Evolutionary conservation across 108 stramenopile genomes (phyloP).

Genomic region (Conticribra weissflogii): DNA sequence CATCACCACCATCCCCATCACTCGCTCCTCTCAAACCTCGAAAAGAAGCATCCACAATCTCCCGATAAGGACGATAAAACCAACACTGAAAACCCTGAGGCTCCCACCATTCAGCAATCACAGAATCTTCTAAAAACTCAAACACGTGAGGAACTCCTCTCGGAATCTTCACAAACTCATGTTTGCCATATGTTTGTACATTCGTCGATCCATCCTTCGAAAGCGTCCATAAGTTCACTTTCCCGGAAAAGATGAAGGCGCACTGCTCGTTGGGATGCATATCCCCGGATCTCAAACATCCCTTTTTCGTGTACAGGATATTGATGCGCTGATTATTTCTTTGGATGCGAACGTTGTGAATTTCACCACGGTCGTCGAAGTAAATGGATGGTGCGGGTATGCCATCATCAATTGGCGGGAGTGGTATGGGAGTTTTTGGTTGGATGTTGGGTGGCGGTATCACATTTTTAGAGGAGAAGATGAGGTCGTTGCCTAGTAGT

Average conservation of each 20-base stretch:
- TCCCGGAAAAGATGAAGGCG: conserved; percentile 55
- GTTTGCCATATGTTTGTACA: conserved; percentile 21
- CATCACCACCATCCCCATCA: not conserved
- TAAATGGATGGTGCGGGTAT: conserved; percentile 35
- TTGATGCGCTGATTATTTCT: conserved; percentile 53
- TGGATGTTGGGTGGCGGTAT: conserved; percentile 3
- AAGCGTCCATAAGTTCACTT: conserved; percentile 66
- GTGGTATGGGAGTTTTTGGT: not conserved
- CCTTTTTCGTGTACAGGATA: conserved; percentile 46
- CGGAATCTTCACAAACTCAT: conserved; percentile 42
- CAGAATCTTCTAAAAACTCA: conserved; percentile 62
- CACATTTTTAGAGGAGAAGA: conserved; percentile 33
- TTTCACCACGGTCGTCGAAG: conserved; percentile 61
- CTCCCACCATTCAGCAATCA: conserved; percentile 64
- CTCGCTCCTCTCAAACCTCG: not conserved
- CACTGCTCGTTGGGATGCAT: conserved; percentile 50
- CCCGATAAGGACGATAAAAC: conserved; percentile 62
- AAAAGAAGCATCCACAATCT: conserved; percentile 43
- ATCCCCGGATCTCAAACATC: conserved; percentile 60
- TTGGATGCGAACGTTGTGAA: conserved; percentile 49
- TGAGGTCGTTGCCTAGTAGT: conserved; percentile 34
- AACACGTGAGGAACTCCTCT: conserved; percentile 57
- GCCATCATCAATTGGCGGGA: conserved; percentile 9
- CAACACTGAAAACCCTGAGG: conserved; percentile 43
- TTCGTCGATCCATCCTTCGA: conserved; percentile 37